Evolutionary conservation across 345 rosid species (phyloP).

Genomic region (Chamaenerion angustifolium): DNA sequence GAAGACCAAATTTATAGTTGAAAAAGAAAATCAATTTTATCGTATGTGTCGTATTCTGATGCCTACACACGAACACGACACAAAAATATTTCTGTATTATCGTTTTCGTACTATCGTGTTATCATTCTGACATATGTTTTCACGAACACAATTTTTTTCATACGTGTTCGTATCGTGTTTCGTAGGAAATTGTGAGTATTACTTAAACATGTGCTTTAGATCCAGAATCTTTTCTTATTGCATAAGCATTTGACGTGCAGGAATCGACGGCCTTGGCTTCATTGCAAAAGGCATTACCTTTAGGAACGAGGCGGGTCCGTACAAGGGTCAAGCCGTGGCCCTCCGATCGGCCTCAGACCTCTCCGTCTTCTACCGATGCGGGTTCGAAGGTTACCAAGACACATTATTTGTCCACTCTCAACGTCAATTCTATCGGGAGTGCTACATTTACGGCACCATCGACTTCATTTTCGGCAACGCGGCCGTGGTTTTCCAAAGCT

Average conservation of each 20-base stretch:
- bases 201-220: no score
- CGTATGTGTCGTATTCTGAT: no score
- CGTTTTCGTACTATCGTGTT: no score
- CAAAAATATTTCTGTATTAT: no score
- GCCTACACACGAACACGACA: no score
- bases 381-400: conserved; percentile 75
- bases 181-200: no score
- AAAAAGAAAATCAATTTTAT: no score
- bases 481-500: conserved; percentile 69
- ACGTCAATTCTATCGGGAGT: conserved; percentile 63
- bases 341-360: conserved; percentile 79
- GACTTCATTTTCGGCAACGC: conserved; percentile 89
- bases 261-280: conserved; percentile 49
- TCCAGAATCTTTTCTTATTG: no score
- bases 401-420: conserved; percentile 75
- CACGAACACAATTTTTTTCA: no score
- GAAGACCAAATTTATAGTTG: no score
- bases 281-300: conserved; percentile 69
- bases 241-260: not conserved
- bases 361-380: conserved; percentile 64
- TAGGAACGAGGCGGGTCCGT: conserved; percentile 58
- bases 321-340: conserved; percentile 72
- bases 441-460: conserved; percentile 69
- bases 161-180: no score
- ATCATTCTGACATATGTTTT: no score